These are phyloP conservation scores for Saprolegnia parasitica DNA, from an alignment of 352 stramenopile genomes.

Conservation along the genomic window DNA sequence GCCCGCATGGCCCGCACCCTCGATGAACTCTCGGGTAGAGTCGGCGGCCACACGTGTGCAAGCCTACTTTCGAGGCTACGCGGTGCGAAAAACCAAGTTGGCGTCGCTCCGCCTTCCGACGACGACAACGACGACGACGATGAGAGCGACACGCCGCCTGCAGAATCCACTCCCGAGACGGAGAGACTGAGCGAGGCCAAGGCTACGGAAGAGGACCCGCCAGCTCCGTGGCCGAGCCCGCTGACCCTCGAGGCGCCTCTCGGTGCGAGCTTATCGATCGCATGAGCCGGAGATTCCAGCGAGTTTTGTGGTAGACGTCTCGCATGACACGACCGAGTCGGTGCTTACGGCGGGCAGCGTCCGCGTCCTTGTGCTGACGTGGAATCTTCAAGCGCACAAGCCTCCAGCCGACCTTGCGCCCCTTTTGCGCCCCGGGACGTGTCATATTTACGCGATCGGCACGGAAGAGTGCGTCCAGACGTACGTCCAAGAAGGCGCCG, in stretches of 20 bases:
- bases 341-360: constrained; percentile 47
- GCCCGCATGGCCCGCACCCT: no score
- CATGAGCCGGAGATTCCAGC: background rate
- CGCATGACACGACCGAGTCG: constrained; percentile 12
- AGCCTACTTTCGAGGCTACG: constrained; percentile 9
- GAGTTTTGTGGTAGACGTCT: constrained; percentile 10
- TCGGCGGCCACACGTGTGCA: background rate
- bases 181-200: background rate
- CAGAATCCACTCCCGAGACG: no score
- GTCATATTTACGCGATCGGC: constrained; percentile 83
- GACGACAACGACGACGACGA: background rate
- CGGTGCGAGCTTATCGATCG: background rate
- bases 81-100: background rate
- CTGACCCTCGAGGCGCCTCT: background rate
- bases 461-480: constrained; percentile 93
- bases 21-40: background rate
- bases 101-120: background rate
- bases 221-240: background rate
- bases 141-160: background rate
- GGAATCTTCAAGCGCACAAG: constrained; percentile 82
- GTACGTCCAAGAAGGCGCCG: constrained; percentile 3
- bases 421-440: constrained; percentile 60
- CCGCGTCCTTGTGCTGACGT: constrained; percentile 76
- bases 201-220: background rate
- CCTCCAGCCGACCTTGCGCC: constrained; percentile 34